Percentiles rank a stretch among this genome's conserved stretches.
Evolutionary conservation across 2,329 filamentous ascomycete species (phyloP).

Genomic region (Calonectria leucothoes): DNA sequence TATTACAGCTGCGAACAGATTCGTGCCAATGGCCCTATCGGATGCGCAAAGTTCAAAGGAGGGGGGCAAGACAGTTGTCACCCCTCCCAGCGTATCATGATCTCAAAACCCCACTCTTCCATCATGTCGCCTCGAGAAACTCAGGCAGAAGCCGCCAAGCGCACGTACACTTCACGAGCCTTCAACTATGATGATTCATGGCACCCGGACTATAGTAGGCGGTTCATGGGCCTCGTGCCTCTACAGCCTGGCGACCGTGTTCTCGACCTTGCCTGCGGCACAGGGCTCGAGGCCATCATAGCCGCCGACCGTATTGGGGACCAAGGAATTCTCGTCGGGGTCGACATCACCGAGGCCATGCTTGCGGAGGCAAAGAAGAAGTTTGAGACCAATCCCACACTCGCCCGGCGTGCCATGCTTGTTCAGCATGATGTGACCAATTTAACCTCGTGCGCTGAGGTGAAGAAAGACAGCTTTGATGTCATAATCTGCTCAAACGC

Average conservation of each 20-base stretch:
- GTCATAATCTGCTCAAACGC: conserved; percentile 48
- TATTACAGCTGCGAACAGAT: background rate
- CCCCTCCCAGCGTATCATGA: background rate
- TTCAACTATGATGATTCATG: conserved; percentile 47
- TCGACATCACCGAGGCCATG: conserved; percentile 49
- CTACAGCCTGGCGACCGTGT: conserved; percentile 41
- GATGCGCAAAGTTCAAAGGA: background rate
- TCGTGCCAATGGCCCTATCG: background rate
- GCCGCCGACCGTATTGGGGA: conserved; percentile 42
- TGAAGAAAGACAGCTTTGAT: conserved; percentile 43
- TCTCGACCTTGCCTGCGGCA: conserved; percentile 50
- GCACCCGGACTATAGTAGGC: conserved; percentile 46
- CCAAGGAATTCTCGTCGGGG: conserved; percentile 42
- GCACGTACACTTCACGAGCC: conserved; percentile 48
- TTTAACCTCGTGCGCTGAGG: conserved; percentile 32
- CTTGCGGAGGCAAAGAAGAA: conserved; percentile 42
- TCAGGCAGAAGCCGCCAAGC: conserved; percentile 34
- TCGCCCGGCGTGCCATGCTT: conserved; percentile 36
- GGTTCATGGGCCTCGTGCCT: conserved; percentile 43
- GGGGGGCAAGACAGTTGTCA: background rate
- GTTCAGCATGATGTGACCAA: conserved; percentile 43
- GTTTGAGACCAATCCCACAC: conserved; percentile 24
- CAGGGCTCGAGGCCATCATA: conserved; percentile 46
- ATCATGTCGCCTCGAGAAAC: conserved; percentile 9
- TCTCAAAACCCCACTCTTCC: background rate